Evolutionary conservation across 2,329 filamentous ascomycete genomes (phyloP).

Genomic region (Trichothecium sympodiale): DNA sequence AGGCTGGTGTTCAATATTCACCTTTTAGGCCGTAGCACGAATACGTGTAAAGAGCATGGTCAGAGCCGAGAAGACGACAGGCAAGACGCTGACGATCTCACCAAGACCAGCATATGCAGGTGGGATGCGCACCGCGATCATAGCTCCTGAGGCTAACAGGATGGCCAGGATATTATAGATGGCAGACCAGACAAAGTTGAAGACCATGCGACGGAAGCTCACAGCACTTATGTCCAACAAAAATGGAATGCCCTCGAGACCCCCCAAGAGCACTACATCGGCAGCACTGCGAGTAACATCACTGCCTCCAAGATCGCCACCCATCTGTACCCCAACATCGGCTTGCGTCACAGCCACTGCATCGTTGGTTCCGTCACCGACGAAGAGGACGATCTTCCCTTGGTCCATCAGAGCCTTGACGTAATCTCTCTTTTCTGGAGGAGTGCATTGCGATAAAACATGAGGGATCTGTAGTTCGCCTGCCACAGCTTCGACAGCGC

Average conservation of each 20-base stretch:
- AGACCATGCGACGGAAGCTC: conserved; percentile 37
- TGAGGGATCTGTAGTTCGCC: conserved; percentile 24
- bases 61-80: conserved; percentile 5
- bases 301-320: conserved; percentile 26
- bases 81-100: conserved; percentile 57
- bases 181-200: conserved; percentile 62
- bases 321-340: conserved; percentile 60
- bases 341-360: conserved; percentile 62
- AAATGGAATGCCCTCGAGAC: conserved; percentile 43
- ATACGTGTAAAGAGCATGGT: conserved; percentile 3
- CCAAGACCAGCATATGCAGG: conserved; percentile 58
- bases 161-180: conserved; percentile 62
- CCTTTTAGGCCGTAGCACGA: too few relatives aligned
- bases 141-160: conserved; percentile 54
- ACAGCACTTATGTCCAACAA: conserved; percentile 42
- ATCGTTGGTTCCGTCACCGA: conserved; percentile 73
- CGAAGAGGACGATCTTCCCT: conserved; percentile 48
- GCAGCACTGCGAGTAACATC: conserved; percentile 58
- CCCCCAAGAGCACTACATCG: conserved; percentile 55
- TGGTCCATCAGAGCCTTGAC: conserved; percentile 21
- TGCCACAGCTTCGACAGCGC: conserved; percentile 34
- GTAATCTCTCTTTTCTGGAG: conserved; percentile 40
- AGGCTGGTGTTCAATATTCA: too few relatives aligned
- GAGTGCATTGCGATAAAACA: conserved; percentile 30
- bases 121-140: conserved; percentile 40